Evolutionary conservation across 768 basidiomycete genomes (phyloP).

Genomic region (Rhizopogon vinicolor): DNA sequence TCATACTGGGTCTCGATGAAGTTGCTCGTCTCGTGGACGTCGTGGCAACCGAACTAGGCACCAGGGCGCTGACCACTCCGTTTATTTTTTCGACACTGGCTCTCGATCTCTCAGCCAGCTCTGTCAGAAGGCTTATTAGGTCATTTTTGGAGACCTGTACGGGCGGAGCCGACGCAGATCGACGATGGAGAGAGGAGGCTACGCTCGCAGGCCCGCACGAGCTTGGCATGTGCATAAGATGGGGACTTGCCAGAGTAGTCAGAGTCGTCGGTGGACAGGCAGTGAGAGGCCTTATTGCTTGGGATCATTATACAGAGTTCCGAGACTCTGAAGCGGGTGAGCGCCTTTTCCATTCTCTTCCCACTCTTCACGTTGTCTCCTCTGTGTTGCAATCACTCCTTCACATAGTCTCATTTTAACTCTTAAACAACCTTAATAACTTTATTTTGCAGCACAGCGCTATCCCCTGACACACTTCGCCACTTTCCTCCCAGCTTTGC

Average conservation of each 20-base stretch:
- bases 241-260: constrained; percentile 83
- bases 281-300: constrained; percentile 79
- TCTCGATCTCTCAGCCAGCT: constrained; percentile 74
- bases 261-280: constrained; percentile 65
- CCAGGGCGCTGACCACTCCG: constrained; percentile 79
- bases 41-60: constrained; percentile 63
- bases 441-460: constrained; percentile 36
- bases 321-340: constrained; percentile 77
- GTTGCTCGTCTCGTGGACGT: constrained; percentile 68
- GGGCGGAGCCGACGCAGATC: constrained; percentile 39
- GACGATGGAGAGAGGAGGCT: constrained; percentile 74
- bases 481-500: constrained; percentile 54
- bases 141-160: constrained; percentile 69
- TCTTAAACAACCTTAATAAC: background rate
- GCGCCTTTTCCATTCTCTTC: constrained; percentile 22
- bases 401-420: constrained; percentile 3
- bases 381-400: constrained; percentile 8
- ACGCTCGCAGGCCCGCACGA: constrained; percentile 82
- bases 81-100: constrained; percentile 89
- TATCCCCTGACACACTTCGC: constrained; percentile 75
- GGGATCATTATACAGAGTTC: constrained; percentile 83
- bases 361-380: constrained; percentile 17
- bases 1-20: constrained; percentile 73
- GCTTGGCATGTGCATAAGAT: constrained; percentile 87
- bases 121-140: constrained; percentile 73